Evolutionary conservation across 2,329 filamentous ascomycete species (phyloP).

Genomic region (Cladosporium sp.): DNA sequence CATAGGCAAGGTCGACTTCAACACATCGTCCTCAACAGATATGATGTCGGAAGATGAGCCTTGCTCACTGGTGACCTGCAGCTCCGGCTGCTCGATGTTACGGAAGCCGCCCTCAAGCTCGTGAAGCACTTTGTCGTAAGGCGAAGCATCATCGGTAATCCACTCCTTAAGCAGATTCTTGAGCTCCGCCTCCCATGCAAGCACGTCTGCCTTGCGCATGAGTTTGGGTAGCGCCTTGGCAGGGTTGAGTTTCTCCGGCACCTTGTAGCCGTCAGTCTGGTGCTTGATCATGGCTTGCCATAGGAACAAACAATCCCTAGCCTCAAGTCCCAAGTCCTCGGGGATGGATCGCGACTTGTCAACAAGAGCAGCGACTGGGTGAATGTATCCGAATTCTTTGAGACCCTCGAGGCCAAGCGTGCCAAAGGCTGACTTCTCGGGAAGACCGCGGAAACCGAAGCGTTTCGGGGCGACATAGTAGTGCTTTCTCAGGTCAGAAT

Average conservation of each 20-base stretch:
- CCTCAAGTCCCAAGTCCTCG: conserved; percentile 67
- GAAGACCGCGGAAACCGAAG: conserved; percentile 56
- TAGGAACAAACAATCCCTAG: conserved; percentile 67
- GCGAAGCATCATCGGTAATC: conserved; percentile 58
- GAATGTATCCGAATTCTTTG: conserved; percentile 59
- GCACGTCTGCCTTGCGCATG: conserved; percentile 65
- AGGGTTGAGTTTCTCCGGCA: conserved; percentile 55
- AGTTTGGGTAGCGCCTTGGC: conserved; percentile 51
- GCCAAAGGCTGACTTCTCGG: conserved; percentile 41
- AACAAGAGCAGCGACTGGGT: conserved; percentile 65
- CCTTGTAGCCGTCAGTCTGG: conserved; percentile 45
- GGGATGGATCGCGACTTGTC: conserved; percentile 64
- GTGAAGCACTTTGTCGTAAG: conserved; percentile 53
- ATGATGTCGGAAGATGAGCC: conserved; percentile 18
- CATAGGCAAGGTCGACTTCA: conserved; percentile 56
- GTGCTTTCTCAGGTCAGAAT: conserved; percentile 78
- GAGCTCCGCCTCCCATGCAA: conserved; percentile 63
- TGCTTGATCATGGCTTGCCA: conserved; percentile 65
- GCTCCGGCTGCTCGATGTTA: conserved; percentile 25
- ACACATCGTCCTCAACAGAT: conserved; percentile 30
- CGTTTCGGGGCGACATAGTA: conserved; percentile 56
- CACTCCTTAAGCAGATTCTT: conserved; percentile 61
- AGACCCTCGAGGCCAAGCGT: conserved; percentile 51
- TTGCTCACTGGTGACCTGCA: conserved; percentile 27
- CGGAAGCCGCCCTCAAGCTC: conserved; percentile 45